Percentiles rank a stretch among this genome's conserved stretches.
These are phyloP conservation scores for Farysia itapuensis DNA, from an alignment of 1,284 basidiomycete species.

Conservation along the genomic window DNA sequence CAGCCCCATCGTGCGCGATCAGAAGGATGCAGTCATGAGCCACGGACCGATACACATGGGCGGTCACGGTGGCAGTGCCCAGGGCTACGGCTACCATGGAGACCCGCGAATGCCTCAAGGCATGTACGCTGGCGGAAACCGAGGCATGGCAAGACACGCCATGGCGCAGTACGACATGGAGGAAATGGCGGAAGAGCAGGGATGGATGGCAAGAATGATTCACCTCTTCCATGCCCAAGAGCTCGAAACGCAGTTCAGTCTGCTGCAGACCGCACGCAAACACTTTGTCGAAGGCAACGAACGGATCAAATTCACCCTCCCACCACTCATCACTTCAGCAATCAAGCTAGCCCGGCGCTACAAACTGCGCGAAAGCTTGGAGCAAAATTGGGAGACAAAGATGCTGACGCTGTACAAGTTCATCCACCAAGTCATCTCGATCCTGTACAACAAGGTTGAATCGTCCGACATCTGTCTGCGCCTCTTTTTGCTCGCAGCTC, in stretches of 20 bases:
- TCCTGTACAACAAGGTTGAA: conserved; percentile 57
- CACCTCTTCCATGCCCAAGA: conserved; percentile 56
- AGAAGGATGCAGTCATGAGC: conserved; percentile 43
- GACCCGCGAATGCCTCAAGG: conserved; percentile 30
- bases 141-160: conserved; percentile 32
- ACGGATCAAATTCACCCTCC: conserved; percentile 54
- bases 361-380: conserved; percentile 41
- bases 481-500: conserved; percentile 53
- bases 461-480: conserved; percentile 54
- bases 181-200: conserved; percentile 57
- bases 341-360: conserved; percentile 56
- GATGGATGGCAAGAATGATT: conserved; percentile 54
- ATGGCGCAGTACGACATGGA: conserved; percentile 50
- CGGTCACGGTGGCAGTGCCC: conserved; percentile 19
- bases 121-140: conserved; percentile 24
- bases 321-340: conserved; percentile 51
- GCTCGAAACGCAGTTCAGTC: conserved; percentile 52
- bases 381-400: conserved; percentile 50
- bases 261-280: conserved; percentile 53
- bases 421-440: conserved; percentile 56
- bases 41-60: conserved; percentile 22
- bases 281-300: conserved; percentile 56
- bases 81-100: conserved; percentile 18
- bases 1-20: conserved; percentile 50
- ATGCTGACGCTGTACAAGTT: conserved; percentile 57